Conservation (phyloP, 2,329 filamentous ascomycete genomes). For the Exophiala oligosperma region DNA sequence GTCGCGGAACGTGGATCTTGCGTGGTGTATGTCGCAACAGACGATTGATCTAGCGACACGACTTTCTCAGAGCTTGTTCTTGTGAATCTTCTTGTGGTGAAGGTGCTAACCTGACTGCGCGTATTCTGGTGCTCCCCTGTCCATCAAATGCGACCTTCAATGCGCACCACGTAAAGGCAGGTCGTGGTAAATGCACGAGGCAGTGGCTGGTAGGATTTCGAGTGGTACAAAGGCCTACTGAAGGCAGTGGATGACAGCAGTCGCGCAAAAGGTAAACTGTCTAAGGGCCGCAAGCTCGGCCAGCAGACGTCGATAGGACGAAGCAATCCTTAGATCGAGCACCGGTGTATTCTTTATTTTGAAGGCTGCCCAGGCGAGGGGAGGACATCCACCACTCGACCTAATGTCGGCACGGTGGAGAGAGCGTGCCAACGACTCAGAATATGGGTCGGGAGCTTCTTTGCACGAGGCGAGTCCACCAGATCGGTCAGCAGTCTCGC, state of each 20-base stretch:
- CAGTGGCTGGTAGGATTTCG: constrained; percentile 8
- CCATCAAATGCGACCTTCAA: constrained; percentile 42
- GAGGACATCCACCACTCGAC: constrained; percentile 17
- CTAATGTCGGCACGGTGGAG: constrained; percentile 23
- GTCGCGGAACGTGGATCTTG: constrained; percentile 74
- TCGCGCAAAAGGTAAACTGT: constrained; percentile 22
- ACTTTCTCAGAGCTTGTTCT: constrained; percentile 26
- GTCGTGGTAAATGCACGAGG: constrained; percentile 9
- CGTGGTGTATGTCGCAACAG: constrained; percentile 85
- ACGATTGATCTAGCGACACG: constrained; percentile 74
- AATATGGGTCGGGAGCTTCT: constrained; percentile 20
- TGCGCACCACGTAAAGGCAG: constrained; percentile 14
- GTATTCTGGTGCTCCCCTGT: constrained; percentile 70
- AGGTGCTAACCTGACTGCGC: constrained; percentile 84
- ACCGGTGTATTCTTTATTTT: constrained; percentile 30
- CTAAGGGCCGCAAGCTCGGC: constrained; percentile 23
- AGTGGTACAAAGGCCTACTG: constrained; percentile 18
- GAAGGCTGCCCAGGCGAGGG: constrained; percentile 24
- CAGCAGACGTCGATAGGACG: constrained; percentile 26
- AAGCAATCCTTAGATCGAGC: constrained; percentile 29
- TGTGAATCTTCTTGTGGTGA: constrained; percentile 65
- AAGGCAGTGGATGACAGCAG: constrained; percentile 26
- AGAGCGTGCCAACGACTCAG: constrained; percentile 17
- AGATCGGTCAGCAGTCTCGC: constrained; percentile 22
- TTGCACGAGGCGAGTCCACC: constrained; percentile 20